These are phyloP conservation scores for Cucumis sativus DNA, from an alignment of 306 rosid species.

Conservation along the genomic window Cucumber_9930_V3 NC_026655.2:25932501-25933000, in stretches of 20 bases:
- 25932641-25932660: conserved; percentile 88
- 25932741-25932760: conserved; percentile 76
- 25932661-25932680: conserved; percentile 76
- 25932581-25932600: conserved; percentile 70
- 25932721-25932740: conserved; percentile 35
- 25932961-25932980: conserved; percentile 4
- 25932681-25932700: conserved; percentile 91
- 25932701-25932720: conserved; percentile 66
- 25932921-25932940: conserved; percentile 22
- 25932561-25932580: conserved; percentile 86
- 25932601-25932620: conserved; percentile 56
- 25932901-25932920: conserved; percentile 54
- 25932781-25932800: conserved; percentile 78
- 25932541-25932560: conserved; percentile 63
- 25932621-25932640: conserved; percentile 86
- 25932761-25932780: conserved; percentile 65
- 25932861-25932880: not conserved
- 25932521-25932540: conserved; percentile 76
- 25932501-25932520: conserved; percentile 74
- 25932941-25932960: conserved; percentile 10
- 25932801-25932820: conserved; percentile 56
- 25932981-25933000: conserved; percentile 25
- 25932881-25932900: conserved; percentile 46
- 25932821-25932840: conserved; percentile 43
- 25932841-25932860: conserved; percentile 55